Evolutionary conservation across 1,139 yeast genomes (phyloP).

Genomic region (Tardiomyces digboiensis): DNA sequence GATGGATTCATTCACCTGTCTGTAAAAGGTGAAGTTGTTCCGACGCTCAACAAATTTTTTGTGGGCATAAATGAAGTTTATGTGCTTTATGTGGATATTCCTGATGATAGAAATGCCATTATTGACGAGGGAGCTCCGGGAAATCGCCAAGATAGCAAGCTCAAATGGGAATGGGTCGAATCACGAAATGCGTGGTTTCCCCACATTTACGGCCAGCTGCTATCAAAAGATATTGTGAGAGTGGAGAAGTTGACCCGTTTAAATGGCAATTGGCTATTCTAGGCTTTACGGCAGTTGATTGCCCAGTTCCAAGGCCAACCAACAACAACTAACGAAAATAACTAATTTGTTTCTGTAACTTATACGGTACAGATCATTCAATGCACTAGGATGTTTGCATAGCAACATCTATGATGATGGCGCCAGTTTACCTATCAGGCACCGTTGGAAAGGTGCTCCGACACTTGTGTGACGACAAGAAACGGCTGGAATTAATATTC

Average conservation of each 20-base stretch:
- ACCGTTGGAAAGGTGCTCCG: neutral
- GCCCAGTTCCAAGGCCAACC: no score
- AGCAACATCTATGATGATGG: no score
- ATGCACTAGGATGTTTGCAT: no score
- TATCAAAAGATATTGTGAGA: constrained; percentile 17
- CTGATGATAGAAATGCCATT: constrained; percentile 12
- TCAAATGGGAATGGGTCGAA: constrained; percentile 23
- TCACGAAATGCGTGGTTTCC: constrained; percentile 18
- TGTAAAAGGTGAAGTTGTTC: constrained; percentile 16
- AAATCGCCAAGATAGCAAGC: constrained; percentile 15
- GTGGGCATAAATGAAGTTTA: constrained; percentile 13
- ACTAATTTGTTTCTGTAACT: no score
- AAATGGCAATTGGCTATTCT: neutral
- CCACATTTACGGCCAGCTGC: constrained; percentile 21
- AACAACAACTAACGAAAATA: no score
- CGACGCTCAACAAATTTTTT: constrained; percentile 18
- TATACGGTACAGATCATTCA: no score
- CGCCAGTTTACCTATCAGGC: neutral
- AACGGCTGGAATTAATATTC: neutral
- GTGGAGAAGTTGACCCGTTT: constrained; percentile 3
- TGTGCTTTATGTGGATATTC: constrained; percentile 17
- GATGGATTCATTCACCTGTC: constrained; percentile 24
- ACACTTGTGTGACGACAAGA: neutral
- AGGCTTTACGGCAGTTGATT: no score
- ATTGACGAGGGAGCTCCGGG: constrained; percentile 19